Evolutionary conservation across 1,139 yeast genomes (phyloP), one percentile per base, ranked within the genome.

Genomic region (Geotrichum siamense): DNA sequence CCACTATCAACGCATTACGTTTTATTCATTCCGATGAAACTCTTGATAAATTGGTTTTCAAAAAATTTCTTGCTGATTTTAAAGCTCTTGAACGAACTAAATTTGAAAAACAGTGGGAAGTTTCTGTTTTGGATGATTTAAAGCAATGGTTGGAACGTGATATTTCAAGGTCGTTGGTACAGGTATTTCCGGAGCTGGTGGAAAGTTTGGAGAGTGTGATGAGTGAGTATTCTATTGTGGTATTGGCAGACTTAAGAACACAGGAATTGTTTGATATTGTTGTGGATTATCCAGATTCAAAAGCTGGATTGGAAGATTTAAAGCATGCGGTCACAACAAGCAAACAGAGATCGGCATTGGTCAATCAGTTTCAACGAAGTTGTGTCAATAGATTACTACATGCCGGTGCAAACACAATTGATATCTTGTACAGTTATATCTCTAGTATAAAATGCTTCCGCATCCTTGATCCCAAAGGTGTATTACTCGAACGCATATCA

Each of bases 381-480:
- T 79, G 89, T 48, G 64, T 72, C 17, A 59, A 58, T 25, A 63
- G 74, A 36, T 62, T 87, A 9, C 65, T 89, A 16, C 93, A 86
- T 56, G 84, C 95, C 1, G 95, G 96, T 9, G 76, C 83, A 0
- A 79, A 83, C 53, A 91, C 97, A 0, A 71, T 75, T 2, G 87
- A 81, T 47, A 80, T 87, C 2, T 74, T 91, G 21, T 64, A 76
- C 1, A 75, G 75, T 38, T 89, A 85, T 57, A 78, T 83, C 2
- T 74, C 79, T 21, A 78, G 93, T 0, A 82, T 89, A 39, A 73
- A 77, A 51, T 72, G 89, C 0, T 85, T 91, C 50, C 62, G 82
- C 23, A 65, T 81, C 0, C 68, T 91, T n/a, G 97, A 91, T 55
- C 94, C 95, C 1, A 73, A 84, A 35, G 96, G 96, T 0, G 94